These are phyloP conservation scores for Wickerhamiella alocasiicola DNA, from an alignment of 805 yeast genomes.

Conservation along the genomic window DNA sequence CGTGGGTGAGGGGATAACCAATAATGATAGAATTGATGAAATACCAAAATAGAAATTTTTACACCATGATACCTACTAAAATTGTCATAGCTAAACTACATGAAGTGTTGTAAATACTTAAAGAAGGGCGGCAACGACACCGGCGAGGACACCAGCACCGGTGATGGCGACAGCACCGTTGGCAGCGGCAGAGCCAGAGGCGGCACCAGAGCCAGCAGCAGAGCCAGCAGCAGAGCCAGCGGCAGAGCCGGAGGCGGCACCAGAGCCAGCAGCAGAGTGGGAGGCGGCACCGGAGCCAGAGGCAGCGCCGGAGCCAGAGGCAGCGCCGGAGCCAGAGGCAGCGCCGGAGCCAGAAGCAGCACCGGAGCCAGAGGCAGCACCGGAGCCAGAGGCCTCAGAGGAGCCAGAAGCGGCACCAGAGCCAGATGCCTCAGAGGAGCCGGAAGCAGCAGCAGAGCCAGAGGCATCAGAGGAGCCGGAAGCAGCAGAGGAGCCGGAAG, in stretches of 20 bases:
- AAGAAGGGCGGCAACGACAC: constrained; percentile 19
- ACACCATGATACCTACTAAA: too few species aligned
- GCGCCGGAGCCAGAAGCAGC: constrained; percentile 11
- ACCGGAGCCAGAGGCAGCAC: constrained; percentile 15
- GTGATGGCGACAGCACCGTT: constrained; percentile 20
- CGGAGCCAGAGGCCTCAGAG: constrained; percentile 15
- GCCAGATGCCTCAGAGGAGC: constrained; percentile 7
- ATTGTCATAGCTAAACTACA: too few species aligned
- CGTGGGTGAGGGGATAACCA: too few species aligned
- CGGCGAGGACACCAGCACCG: constrained; percentile 20
- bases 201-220: too few species aligned
- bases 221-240: too few species aligned
- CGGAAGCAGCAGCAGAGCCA: constrained; percentile 3
- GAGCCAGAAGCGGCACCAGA: constrained; percentile 12
- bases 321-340: constrained; percentile 17
- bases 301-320: constrained; percentile 20
- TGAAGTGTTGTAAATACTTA: too few species aligned
- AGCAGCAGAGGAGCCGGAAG: constrained; percentile 13
- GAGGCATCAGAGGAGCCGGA: constrained; percentile 9
- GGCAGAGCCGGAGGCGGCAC: too few species aligned
- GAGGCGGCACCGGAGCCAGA: constrained; percentile 21
- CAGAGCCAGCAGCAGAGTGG: too few species aligned
- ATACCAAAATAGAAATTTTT: too few species aligned
- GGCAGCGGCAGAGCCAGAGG: too few species aligned
- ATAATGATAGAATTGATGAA: too few species aligned